Conservation (phyloP, 371 early-diverging fungal genomes). For the Enterocytospora artemiae region DNA sequence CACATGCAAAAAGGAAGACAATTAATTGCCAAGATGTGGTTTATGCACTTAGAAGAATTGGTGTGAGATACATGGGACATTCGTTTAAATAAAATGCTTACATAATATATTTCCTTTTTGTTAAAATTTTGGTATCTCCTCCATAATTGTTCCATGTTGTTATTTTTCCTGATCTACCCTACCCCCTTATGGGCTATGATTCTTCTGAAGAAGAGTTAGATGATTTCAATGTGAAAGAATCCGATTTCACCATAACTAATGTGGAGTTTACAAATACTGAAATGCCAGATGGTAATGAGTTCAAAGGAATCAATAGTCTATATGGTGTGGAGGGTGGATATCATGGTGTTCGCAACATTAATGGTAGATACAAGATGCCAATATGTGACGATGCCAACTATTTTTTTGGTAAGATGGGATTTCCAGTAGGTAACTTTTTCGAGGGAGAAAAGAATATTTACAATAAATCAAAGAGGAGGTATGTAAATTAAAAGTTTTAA, state of each 20-base stretch:
- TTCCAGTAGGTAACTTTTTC: background rate
- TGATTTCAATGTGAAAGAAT: background rate
- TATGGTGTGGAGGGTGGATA: background rate
- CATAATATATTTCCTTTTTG: background rate
- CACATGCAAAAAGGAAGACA: constrained; percentile 99
- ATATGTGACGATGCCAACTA: background rate
- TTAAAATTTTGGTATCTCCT: background rate
- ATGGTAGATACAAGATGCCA: background rate
- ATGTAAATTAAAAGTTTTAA: background rate
- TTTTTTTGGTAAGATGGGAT: constrained; percentile 1
- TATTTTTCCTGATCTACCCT: too few species aligned
- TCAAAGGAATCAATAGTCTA: background rate
- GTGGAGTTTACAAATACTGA: background rate
- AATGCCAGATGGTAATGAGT: background rate
- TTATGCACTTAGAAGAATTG: constrained; percentile 91
- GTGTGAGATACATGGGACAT: constrained; percentile 63
- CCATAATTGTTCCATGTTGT: too few species aligned
- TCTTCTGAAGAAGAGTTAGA: background rate
- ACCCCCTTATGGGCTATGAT: too few species aligned
- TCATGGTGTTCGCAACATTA: too few species aligned
- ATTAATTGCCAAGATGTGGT: constrained; percentile 79
- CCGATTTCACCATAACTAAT: background rate
- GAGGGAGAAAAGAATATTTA: background rate
- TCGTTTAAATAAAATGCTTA: constrained; percentile 5
- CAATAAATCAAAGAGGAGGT: background rate